Evolutionary conservation across 1,139 yeast genomes (phyloP).

Genomic region (Insectozyma bohioensis): DNA sequence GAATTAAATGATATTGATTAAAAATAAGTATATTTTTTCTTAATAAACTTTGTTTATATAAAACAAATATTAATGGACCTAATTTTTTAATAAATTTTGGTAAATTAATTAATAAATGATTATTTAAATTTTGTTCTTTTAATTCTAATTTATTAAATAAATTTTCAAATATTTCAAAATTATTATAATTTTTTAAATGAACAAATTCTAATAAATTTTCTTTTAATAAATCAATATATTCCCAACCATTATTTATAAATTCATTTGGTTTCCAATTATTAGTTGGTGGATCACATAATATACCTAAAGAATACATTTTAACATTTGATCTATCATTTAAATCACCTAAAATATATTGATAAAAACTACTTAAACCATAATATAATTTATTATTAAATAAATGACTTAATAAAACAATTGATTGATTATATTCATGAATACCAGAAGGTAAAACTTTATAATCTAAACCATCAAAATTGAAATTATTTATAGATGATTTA

Average conservation of each 20-base stretch:
- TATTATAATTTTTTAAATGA: conserved; percentile 16
- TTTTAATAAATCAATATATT: conserved; percentile 50
- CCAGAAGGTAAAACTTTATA: conserved; percentile 82
- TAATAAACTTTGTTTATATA: conserved; percentile 68
- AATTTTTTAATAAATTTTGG: conserved; percentile 48
- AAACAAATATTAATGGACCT: conserved; percentile 72
- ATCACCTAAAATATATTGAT: conserved; percentile 24
- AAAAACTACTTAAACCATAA: conserved; percentile 40
- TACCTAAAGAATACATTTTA: conserved; percentile 64
- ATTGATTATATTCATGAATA: conserved; percentile 60
- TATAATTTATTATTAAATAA: conserved; percentile 24
- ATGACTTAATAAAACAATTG: conserved; percentile 42
- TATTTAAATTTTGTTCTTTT: conserved; percentile 5
- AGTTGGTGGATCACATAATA: conserved; percentile 49
- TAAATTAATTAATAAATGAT: conserved; percentile 54
- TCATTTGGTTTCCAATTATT: conserved; percentile 53
- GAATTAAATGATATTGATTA: conserved; percentile 35
- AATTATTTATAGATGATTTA: conserved; percentile 21
- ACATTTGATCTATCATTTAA: conserved; percentile 46
- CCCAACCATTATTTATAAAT: conserved; percentile 55
- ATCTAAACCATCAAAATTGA: conserved; percentile 50
- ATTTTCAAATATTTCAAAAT: conserved; percentile 21
- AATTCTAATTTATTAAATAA: conserved; percentile 19
- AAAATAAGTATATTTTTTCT: conserved; percentile 63
- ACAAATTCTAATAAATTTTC: conserved; percentile 41